These are phyloP conservation scores for Dioscorea alata DNA, from an alignment of 106 monocot genomes.

Conservation along the genomic window DNA sequence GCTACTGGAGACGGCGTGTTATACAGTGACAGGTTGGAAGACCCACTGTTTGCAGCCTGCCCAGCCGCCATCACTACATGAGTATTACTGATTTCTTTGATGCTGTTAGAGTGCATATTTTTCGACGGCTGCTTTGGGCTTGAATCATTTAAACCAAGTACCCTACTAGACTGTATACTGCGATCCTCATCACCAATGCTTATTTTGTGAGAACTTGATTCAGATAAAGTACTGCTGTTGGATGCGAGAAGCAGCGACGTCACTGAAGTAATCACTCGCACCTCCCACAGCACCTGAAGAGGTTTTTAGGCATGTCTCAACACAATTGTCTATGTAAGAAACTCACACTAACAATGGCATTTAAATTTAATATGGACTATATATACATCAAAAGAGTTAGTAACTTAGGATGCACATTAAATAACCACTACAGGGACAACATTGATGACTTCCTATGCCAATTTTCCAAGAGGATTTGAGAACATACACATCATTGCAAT, in stretches of 20 bases:
- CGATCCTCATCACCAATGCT: slow-evolving; percentile 35
- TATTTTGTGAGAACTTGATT: slow-evolving; percentile 36
- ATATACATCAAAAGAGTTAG: too few relatives aligned
- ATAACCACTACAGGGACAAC: too few relatives aligned
- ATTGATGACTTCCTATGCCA: too few relatives aligned
- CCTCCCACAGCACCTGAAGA: slow-evolving; percentile 75
- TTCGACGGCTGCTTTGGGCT: slow-evolving; percentile 59
- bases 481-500: too few relatives aligned
- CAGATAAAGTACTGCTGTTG: slow-evolving; percentile 52
- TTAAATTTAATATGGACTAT: too few relatives aligned
- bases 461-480: too few relatives aligned
- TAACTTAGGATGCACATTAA: too few relatives aligned
- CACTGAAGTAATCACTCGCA: slow-evolving; percentile 70
- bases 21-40: slow-evolving; percentile 46
- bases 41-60: slow-evolving; percentile 27
- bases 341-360: too few relatives aligned
- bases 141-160: slow-evolving; percentile 28
- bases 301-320: too few relatives aligned
- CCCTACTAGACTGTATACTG: slow-evolving; percentile 24
- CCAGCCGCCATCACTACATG: slow-evolving; percentile 20
- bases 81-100: slow-evolving; percentile 32
- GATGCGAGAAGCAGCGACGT: slow-evolving; percentile 56
- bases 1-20: slow-evolving; percentile 76
- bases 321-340: too few relatives aligned
- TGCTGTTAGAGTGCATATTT: slow-evolving; percentile 38